Base-by-base conservation (phyloP, 1,284 basidiomycete genomes). In the Porphyrellus sp. region DNA sequence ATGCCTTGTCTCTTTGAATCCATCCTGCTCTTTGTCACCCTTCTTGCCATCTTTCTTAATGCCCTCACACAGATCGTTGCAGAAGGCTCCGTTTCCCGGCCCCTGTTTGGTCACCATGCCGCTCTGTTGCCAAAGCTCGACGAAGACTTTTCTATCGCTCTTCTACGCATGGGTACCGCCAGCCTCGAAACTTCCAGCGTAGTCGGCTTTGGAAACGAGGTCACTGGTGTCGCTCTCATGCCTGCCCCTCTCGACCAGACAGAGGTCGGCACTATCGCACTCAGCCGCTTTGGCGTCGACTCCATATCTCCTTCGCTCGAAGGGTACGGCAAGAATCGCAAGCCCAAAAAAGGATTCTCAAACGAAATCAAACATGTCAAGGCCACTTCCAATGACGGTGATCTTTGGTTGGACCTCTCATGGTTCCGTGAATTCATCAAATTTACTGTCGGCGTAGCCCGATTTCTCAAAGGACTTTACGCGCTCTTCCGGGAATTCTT, bases 141-240 rank as follows among this genome's bases (percentile, higher is more conserved):
- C 31, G 87, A 89, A 65, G 87, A 90, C 63, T 90, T 86, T 67
- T 79, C 81, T 4, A 76, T 88, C 24, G 78, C 83, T 4, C 73
- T 90, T 30, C 73, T 89, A 46, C 79, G 87, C 21, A 72, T 88
- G 16, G 85, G 86, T 8, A 85, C 84, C 1, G 86, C 85, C 3
- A 86, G 84, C 61, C 71, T 90, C 45, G 86, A 89, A 64, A 83
- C 83, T 0, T 88, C 86, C 0, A 81, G 80, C 47, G 75, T 86
- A 18, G 77, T 81, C 18, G 88, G 87, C 1, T 76, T 86, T 61
- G 83, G 84, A 2, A 88, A 90, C 61, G 86, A 90, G 66, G 81
- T 89, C 20, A 79, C 79, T 18, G 72, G 77, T 1, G 73, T 88
- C 31, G 59, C 73, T 24, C 56, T 71, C 48, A 68, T 60, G 46